Evolutionary conservation across 1,284 basidiomycete species (phyloP).

Genomic region (Ceratobasidium theobromae): DNA sequence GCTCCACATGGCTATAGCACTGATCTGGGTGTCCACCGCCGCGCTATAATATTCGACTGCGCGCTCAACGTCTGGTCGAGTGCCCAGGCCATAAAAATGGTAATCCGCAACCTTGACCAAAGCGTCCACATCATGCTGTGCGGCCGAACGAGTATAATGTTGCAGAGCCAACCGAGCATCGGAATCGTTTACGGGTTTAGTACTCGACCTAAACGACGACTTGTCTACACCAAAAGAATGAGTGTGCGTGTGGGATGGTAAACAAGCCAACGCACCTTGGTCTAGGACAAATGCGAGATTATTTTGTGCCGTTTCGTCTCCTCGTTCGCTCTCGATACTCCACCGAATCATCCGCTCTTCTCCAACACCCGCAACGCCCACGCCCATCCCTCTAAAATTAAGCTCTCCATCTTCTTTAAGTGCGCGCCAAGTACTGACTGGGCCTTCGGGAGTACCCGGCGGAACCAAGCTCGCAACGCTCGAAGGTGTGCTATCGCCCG

Average conservation of each 20-base stretch:
- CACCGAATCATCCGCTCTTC: constrained; percentile 84
- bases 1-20: constrained; percentile 97
- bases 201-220: constrained; percentile 65
- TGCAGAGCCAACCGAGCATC: constrained; percentile 81
- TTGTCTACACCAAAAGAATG: constrained; percentile 56
- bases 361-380: constrained; percentile 40
- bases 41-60: constrained; percentile 93
- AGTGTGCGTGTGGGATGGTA: background rate
- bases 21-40: constrained; percentile 86
- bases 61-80: constrained; percentile 71
- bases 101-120: constrained; percentile 97
- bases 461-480: background rate
- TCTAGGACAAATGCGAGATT: constrained; percentile 93
- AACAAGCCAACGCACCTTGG: constrained; percentile 60
- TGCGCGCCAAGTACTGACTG: background rate
- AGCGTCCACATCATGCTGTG: constrained; percentile 91
- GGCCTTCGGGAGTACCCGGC: background rate
- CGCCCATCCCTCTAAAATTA: constrained; percentile 11
- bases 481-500: background rate
- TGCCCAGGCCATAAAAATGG: constrained; percentile 86
- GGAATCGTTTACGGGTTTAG: constrained; percentile 62
- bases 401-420: constrained; percentile 13
- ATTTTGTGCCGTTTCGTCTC: constrained; percentile 91
- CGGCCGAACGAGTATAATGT: constrained; percentile 93
- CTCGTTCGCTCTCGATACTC: constrained; percentile 93